Evolutionary conservation across 139 green algal species (phyloP).

Genomic region (Chlorella sp.): DNA sequence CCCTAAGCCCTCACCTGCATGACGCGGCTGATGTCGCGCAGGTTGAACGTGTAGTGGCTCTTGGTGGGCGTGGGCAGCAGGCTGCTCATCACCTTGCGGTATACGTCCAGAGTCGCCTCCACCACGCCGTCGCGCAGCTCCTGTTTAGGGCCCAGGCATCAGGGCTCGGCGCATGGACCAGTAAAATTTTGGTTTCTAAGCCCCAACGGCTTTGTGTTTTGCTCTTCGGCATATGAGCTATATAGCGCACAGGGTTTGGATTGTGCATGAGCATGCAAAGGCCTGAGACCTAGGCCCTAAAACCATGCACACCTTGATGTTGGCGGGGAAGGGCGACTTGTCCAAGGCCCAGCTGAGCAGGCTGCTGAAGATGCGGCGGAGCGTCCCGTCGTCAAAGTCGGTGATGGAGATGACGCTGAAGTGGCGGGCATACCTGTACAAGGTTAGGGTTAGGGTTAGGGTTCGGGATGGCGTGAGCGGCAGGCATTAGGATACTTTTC

Average conservation of each 20-base stretch:
- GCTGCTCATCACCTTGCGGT: constrained; percentile 29
- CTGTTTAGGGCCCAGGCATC: not conserved
- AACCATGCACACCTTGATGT: constrained; percentile 39
- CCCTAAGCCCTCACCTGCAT: constrained; percentile 51
- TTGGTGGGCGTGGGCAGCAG: constrained; percentile 74
- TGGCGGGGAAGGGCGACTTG: constrained; percentile 31
- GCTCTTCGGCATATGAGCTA: too few species aligned
- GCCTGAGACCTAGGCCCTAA: too few species aligned
- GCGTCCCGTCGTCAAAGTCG: constrained; percentile 45
- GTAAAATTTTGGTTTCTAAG: too few species aligned
- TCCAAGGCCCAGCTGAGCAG: constrained; percentile 62
- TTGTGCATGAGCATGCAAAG: too few species aligned
- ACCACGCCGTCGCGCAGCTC: constrained; percentile 33
- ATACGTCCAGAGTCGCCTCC: constrained; percentile 41
- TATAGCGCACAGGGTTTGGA: too few species aligned
- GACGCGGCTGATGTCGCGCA: constrained; percentile 73
- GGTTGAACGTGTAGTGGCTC: constrained; percentile 86
- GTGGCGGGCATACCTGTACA: constrained; percentile 62
- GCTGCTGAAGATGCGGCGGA: constrained; percentile 57
- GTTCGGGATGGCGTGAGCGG: too few species aligned
- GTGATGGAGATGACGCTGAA: constrained; percentile 56
- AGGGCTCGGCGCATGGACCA: too few species aligned
- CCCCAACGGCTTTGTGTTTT: too few species aligned
- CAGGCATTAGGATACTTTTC: too few species aligned
- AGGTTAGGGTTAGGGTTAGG: too few species aligned